Conservation (phyloP, 1,139 yeast species). For the Pneumocystis jirovecii region DNA sequence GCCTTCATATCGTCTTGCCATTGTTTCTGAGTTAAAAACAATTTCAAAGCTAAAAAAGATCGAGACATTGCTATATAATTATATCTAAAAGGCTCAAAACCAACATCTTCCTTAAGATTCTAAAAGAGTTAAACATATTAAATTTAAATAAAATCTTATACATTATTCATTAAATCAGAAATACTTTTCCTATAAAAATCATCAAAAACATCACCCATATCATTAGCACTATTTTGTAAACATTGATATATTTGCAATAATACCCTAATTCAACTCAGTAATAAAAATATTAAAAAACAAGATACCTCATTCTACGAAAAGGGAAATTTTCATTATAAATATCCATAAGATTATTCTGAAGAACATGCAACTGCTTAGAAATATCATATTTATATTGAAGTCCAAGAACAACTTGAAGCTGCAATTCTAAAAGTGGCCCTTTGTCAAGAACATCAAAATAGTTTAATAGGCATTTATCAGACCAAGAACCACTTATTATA, state of each 20-base stretch:
- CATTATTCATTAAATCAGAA: background rate
- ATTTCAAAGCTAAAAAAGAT: background rate
- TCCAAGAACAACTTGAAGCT: background rate
- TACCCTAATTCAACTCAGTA: background rate
- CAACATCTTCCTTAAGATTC: background rate
- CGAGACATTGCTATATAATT: background rate
- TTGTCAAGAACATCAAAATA: background rate
- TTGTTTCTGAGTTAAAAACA: background rate
- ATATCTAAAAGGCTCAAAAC: background rate
- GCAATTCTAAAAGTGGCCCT: background rate
- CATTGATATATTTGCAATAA: background rate
- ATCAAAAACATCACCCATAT: background rate
- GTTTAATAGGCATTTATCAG: background rate
- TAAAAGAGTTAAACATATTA: background rate
- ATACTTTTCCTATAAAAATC: background rate
- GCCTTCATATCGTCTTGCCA: background rate
- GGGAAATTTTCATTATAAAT: background rate
- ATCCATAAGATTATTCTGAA: background rate
- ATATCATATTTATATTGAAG: background rate
- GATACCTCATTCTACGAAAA: background rate
- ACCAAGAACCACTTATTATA: background rate
- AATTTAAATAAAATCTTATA: background rate
- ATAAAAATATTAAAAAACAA: background rate
- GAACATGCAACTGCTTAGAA: background rate
- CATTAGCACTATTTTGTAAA: background rate